These are phyloP conservation scores for Russula emetica DNA, from an alignment of 768 basidiomycete genomes.

Conservation along the genomic window DNA sequence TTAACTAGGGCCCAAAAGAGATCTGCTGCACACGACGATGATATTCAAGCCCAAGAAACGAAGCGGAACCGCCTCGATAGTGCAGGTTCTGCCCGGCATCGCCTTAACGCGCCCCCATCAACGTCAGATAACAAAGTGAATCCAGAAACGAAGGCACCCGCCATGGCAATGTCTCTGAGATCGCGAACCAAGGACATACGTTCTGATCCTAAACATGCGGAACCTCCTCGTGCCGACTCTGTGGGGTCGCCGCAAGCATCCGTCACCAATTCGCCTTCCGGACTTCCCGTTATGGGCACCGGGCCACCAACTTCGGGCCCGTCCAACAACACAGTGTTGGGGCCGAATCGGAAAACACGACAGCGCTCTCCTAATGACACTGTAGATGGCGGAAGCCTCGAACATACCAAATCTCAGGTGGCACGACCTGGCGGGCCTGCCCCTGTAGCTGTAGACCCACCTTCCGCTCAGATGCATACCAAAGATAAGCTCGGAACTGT, in stretches of 20 bases:
- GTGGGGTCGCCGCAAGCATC: not conserved
- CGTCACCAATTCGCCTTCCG: not conserved
- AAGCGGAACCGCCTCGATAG: constrained; percentile 7
- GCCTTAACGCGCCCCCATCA: not conserved
- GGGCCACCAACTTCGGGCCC: too few relatives aligned
- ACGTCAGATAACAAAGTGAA: not conserved
- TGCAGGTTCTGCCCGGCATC: not conserved
- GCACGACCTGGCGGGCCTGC: not conserved
- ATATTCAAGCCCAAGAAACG: not conserved
- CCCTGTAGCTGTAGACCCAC: not conserved
- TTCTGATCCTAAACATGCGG: not conserved
- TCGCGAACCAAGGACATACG: not conserved
- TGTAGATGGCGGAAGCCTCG: not conserved
- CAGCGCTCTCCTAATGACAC: not conserved
- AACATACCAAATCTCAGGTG: not conserved
- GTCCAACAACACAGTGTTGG: not conserved
- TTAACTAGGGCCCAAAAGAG: not conserved
- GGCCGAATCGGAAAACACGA: not conserved
- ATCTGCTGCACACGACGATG: not conserved
- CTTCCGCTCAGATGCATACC: not conserved
- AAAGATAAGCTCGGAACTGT: not conserved
- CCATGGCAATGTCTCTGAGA: not conserved
- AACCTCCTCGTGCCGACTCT: constrained; percentile 1
- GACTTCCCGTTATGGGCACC: not conserved
- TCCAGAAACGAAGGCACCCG: not conserved